Evolutionary conservation across 805 yeast genomes (phyloP).

Genomic region (Ogataea haglerorum): DNA sequence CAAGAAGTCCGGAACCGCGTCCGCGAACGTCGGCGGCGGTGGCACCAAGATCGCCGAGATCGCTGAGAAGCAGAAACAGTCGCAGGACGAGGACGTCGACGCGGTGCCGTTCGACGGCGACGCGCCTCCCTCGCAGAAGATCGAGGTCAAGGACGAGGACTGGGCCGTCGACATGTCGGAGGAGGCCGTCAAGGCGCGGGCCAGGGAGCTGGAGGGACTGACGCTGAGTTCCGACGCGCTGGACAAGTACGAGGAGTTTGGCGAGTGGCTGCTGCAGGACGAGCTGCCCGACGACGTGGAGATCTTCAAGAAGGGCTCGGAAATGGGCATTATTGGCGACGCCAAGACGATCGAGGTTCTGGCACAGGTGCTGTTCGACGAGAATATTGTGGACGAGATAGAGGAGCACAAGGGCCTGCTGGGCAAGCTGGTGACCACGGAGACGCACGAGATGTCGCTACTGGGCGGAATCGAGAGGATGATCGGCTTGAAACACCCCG

Average conservation of each 20-base stretch:
- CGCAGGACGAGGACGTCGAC: slow-evolving; percentile 32
- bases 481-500: slow-evolving; percentile 75
- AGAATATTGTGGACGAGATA: slow-evolving; percentile 69
- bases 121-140: slow-evolving; percentile 59
- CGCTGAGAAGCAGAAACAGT: slow-evolving; percentile 50
- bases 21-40: slow-evolving; percentile 86
- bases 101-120: slow-evolving; percentile 40
- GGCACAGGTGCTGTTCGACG: slow-evolving; percentile 85
- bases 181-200: slow-evolving; percentile 93
- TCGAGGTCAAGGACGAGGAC: slow-evolving; percentile 80
- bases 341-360: slow-evolving; percentile 84
- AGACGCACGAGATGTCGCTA: slow-evolving; percentile 78
- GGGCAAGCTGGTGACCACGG: slow-evolving; percentile 64
- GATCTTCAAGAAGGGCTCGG: slow-evolving; percentile 84
- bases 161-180: slow-evolving; percentile 98
- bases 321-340: slow-evolving; percentile 66
- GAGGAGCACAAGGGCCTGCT: slow-evolving; percentile 78
- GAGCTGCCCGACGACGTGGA: slow-evolving; percentile 79
- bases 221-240: slow-evolving; percentile 38
- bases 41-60: slow-evolving; percentile 78
- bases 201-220: slow-evolving; percentile 75
- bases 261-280: slow-evolving; percentile 77
- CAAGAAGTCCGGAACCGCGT: slow-evolving; percentile 81
- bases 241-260: slow-evolving; percentile 68
- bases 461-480: slow-evolving; percentile 96